Conservation (phyloP, 257 asterid genomes). For the Ilex aquifolium region DNA sequence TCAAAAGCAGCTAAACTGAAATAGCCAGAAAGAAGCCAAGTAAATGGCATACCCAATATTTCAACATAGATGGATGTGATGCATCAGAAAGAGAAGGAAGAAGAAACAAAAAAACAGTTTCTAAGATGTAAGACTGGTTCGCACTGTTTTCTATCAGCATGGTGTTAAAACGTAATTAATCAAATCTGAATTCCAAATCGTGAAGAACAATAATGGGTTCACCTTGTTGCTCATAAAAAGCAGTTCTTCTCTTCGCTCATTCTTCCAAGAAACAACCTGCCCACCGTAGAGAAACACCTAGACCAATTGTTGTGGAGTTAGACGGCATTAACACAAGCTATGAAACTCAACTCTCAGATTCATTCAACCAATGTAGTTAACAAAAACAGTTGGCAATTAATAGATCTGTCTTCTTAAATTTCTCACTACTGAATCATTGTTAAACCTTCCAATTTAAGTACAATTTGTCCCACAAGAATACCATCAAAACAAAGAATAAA, state of each 20-base stretch:
- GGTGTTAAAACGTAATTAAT: background rate
- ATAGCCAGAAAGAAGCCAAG: background rate
- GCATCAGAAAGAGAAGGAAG: background rate
- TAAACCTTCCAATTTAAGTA: too few relatives aligned
- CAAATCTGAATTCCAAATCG: background rate
- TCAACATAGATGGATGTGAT: too few relatives aligned
- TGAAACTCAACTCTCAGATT: slow-evolving; percentile 2
- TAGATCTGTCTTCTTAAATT: too few relatives aligned
- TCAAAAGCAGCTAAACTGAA: background rate
- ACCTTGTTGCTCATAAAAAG: slow-evolving; percentile 71
- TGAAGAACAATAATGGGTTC: slow-evolving; percentile 3
- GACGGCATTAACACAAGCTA: background rate
- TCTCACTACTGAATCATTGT: too few relatives aligned
- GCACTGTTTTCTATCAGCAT: background rate
- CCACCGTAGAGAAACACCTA: slow-evolving; percentile 76
- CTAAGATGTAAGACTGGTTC: background rate
- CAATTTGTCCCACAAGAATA: too few relatives aligned
- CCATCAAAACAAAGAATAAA: too few relatives aligned
- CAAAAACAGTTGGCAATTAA: too few relatives aligned
- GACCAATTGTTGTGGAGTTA: slow-evolving; percentile 6
- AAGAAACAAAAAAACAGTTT: background rate
- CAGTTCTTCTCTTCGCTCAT: slow-evolving; percentile 67
- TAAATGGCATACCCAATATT: too few relatives aligned
- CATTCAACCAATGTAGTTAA: slow-evolving; percentile 1
- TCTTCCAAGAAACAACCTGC: slow-evolving; percentile 84